phyloP scores from a whole-genome alignment of 75 land plant genomes.

The Larix kaempferi region DNA sequence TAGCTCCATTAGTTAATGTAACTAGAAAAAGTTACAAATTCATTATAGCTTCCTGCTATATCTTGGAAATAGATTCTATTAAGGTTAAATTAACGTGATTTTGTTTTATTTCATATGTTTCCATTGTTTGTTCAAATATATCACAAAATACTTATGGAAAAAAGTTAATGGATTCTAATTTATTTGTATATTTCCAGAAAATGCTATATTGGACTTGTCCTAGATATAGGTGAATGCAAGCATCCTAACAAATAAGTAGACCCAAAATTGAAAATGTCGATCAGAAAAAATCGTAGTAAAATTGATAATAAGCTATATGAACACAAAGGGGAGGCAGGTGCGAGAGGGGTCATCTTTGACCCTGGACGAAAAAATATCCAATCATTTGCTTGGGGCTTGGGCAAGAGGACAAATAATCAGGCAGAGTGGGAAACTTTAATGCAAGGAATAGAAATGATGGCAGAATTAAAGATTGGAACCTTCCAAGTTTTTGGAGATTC shows the following conservation, averaged over 20 bases:
- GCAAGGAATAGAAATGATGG: too few relatives aligned
- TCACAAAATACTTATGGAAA: neutral
- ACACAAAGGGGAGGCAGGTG: neutral
- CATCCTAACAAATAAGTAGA: neutral
- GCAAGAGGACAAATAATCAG: too few relatives aligned
- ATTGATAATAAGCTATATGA: neutral
- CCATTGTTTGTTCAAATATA: neutral
- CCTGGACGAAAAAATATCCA: neutral
- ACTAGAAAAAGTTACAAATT: neutral
- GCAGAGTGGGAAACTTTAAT: too few relatives aligned
- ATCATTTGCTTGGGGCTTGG: slow-evolving; percentile 51
- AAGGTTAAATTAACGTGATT: too few relatives aligned
- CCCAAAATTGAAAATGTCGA: neutral
- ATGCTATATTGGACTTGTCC: neutral
- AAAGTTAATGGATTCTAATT: neutral
- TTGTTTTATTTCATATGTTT: neutral
- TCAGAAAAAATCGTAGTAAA: neutral
- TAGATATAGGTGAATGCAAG: neutral
- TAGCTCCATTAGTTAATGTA: neutral
- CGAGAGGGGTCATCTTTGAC: too few relatives aligned
- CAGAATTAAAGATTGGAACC: too few relatives aligned
- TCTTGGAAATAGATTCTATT: neutral
- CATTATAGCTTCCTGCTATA: too few relatives aligned
- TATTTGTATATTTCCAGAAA: neutral
- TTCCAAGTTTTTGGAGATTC: slow-evolving; percentile 64